Base-by-base conservation (phyloP, 148 eudicot species). In the Rhododendron kiyosumense region DNA sequence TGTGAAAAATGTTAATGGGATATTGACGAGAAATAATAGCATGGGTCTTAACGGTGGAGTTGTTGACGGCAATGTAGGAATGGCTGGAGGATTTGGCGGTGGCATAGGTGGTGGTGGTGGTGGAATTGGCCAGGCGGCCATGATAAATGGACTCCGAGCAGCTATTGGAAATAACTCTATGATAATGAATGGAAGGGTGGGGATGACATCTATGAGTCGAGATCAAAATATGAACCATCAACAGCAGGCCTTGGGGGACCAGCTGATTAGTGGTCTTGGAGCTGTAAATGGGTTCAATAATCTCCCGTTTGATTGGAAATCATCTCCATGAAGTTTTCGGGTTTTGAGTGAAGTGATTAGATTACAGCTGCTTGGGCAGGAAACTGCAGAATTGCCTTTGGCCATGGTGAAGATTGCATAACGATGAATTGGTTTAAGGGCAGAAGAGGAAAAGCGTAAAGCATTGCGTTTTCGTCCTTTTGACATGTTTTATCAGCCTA, bases 271-370 rank as follows among this genome's bases (percentile, higher is more conserved):
- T 78, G 94, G 96, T 46, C 94, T 94, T 86, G 98, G 95, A 84
- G 93, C 95, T 17, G 92, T 89, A 8, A 94, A 95, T 84, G 95
- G 95, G 79, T 94, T 93, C 85, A 92, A 89, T 83, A 87, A 89
- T 87, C 92, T 94, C 36, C 98, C 91, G 57, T 95, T 88, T 88
- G 96, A 95, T 85, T 95, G 95, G 95, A 93, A 93, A 86, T 69
- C 95, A 59, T 93, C 98, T 48, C 94, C 95, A 4, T 93, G 85
- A 91, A 59, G 65, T 63, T 6, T 32, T 43, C 65, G 67, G 32
- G 30, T 26, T 84, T 28, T 14, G 52, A 74, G 32, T 79, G 84
- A 77, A 41, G 65, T 7, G 65, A 8, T 43, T 69, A 69, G 52
- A 43, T 57, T 32, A 38, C 45, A 30, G 26, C 48, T 85, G 46